Conservation (phyloP, 2,329 filamentous ascomycete species). For the Penicillium sp. region DNA sequence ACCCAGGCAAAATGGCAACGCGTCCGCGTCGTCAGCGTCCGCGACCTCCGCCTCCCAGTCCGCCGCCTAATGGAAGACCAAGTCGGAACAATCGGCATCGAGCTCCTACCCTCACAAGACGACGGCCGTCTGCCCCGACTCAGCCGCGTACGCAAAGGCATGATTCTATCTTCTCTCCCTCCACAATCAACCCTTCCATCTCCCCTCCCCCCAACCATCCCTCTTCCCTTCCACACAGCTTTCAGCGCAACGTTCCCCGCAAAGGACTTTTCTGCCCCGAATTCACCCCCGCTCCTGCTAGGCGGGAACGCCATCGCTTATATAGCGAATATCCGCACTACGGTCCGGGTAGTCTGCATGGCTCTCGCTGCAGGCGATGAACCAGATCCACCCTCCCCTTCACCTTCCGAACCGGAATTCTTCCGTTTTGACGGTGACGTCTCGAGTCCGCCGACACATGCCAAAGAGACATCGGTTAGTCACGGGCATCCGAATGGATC, state of each 20-base stretch:
- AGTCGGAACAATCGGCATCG: constrained; percentile 80
- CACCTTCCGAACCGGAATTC: constrained; percentile 37
- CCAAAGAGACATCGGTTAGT: constrained; percentile 4
- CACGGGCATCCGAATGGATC: constrained; percentile 1
- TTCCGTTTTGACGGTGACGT: constrained; percentile 42
- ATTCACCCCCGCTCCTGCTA: constrained; percentile 51
- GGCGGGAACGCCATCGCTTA: constrained; percentile 64
- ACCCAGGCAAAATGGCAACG: constrained; percentile 68
- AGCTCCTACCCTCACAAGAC: constrained; percentile 31
- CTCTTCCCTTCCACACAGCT: constrained; percentile 52
- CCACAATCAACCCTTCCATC: constrained; percentile 20
- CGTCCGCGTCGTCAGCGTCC: constrained; percentile 76
- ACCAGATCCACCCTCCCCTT: constrained; percentile 22
- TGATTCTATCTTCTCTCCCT: constrained; percentile 66
- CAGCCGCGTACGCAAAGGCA: constrained; percentile 63
- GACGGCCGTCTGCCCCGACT: constrained; percentile 25
- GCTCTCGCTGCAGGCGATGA: constrained; percentile 30
- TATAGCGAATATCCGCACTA: constrained; percentile 76
- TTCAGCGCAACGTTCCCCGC: constrained; percentile 67
- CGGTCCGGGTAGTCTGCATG: constrained; percentile 65
- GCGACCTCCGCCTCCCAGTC: constrained; percentile 80
- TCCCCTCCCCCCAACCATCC: constrained; percentile 11
- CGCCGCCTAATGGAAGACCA: constrained; percentile 69
- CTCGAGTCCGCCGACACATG: constrained; percentile 8
- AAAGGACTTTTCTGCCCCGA: constrained; percentile 44